Evolutionary conservation across 202 grass and related monocot genomes (phyloP).

Genomic region (Digitaria exilis): DNA sequence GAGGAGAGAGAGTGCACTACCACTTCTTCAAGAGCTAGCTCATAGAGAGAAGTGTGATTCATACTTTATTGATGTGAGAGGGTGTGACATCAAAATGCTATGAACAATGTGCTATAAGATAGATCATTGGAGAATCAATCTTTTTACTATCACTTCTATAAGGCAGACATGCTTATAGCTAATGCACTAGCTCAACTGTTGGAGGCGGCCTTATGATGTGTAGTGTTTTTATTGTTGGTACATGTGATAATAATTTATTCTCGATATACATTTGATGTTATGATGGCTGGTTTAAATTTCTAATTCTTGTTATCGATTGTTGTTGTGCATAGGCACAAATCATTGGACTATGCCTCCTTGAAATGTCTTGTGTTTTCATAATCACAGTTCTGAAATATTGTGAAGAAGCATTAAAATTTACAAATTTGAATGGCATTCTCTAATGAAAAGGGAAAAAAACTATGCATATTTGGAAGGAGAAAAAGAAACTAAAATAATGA

Average conservation of each 20-base stretch:
- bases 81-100: too few relatives aligned
- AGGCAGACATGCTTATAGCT: too few relatives aligned
- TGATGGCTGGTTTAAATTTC: neutral
- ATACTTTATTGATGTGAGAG: too few relatives aligned
- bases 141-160: too few relatives aligned
- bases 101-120: too few relatives aligned
- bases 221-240: neutral
- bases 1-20: too few relatives aligned
- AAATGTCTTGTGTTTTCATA: neutral
- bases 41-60: too few relatives aligned
- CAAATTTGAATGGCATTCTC: neutral
- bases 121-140: too few relatives aligned
- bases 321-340: neutral
- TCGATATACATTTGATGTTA: neutral
- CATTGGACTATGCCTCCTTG: neutral
- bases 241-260: neutral
- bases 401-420: neutral
- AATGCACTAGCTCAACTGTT: too few relatives aligned
- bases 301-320: neutral
- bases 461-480: neutral
- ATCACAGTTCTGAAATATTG: neutral
- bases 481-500: neutral
- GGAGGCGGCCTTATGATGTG: conserved; percentile 7
- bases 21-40: too few relatives aligned
- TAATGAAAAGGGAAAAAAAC: neutral